Percentiles rank a stretch among this genome's conserved stretches.
phyloP scores from a whole-genome alignment of 768 basidiomycete genomes.

The Boletus rubropictus region DNA sequence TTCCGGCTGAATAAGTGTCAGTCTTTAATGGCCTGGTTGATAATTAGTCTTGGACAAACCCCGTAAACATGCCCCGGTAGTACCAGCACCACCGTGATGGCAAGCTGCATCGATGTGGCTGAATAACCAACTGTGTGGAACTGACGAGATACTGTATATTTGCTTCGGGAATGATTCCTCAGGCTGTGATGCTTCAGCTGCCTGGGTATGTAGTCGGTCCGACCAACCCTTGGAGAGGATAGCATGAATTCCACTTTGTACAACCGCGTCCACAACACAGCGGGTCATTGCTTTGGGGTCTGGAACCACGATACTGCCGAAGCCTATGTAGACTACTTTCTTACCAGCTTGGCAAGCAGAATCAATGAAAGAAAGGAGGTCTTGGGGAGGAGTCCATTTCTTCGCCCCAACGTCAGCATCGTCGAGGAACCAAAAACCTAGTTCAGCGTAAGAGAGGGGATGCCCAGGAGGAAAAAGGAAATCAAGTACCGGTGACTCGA shows the following conservation, averaged over 20 bases:
- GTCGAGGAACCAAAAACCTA: conserved; percentile 96
- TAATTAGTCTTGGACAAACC: conserved; percentile 42
- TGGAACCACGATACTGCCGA: conserved; percentile 94
- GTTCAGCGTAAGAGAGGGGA: conserved; percentile 4
- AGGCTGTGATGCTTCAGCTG: conserved; percentile 49
- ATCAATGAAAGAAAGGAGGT: conserved; percentile 78
- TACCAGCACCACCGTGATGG: conserved; percentile 97
- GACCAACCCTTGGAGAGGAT: conserved; percentile 99
- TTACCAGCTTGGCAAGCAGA: conserved; percentile 66
- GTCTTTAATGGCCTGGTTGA: neutral
- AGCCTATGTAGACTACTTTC: conserved; percentile 96
- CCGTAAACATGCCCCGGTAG: conserved; percentile 89
- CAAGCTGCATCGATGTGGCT: conserved; percentile 91
- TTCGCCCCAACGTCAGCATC: conserved; percentile 84
- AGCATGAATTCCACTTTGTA: conserved; percentile 81
- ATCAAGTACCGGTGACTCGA: conserved; percentile 77
- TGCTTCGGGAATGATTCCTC: conserved; percentile 71
- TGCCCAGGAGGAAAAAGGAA: conserved; percentile 3
- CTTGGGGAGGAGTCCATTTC: conserved; percentile 84
- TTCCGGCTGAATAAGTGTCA: conserved; percentile 53
- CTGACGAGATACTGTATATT: conserved; percentile 78
- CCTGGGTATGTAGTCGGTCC: conserved; percentile 73
- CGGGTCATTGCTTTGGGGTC: conserved; percentile 91
- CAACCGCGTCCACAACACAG: conserved; percentile 83
- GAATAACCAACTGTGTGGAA: conserved; percentile 97